Base-by-base conservation (phyloP, 495 filamentous ascomycete species). In the Chaetomium tenue region DNA sequence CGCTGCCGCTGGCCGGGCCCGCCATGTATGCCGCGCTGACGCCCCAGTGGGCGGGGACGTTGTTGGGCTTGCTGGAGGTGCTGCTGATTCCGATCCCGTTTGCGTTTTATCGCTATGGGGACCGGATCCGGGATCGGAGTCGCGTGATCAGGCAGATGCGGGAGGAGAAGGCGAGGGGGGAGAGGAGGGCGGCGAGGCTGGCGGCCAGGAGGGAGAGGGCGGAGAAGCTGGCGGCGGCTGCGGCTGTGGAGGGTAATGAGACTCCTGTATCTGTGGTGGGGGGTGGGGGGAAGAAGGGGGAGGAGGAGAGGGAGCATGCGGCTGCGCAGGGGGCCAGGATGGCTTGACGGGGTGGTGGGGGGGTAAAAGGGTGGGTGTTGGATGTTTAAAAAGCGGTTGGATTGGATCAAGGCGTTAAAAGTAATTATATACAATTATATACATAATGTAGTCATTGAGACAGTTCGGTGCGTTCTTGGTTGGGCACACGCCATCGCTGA, bases 41-140 rank as follows among this genome's bases (percentile, higher is more conserved):
- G 0, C 84, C 91, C 23, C 87, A 89, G 70, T 92, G 91, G 91
- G 87, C 91, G 0, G 90, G 88, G 0, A 93, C 89, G 0, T 70
- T 92, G 16, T 75, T 95, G 50, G 91, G 87, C 0, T 57, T 91
- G 54, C 67, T 93, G 12, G 89, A 93, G 71, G 81, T 87, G 12
- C 71, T 78, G 6, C 78, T 91, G 66, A 86, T 93, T 20, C 91
- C 91, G 0, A 93, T 95, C 66, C 91, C 91, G 0, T 82, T 92
- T 58, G 76, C 88, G 12, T 94, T 95, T 69, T 95, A 91, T 64
- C 82, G 79, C 44, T 92, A 89, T 68, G 91, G 91, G 0, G 80
- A 85, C 23, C 81, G 75, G 67, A 91, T 96, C 54, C 79, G 91
- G 20, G 78, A 74, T 59, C 85, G 78, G 70, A 91, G 87, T 61